Percentiles rank a stretch among this genome's conserved stretches.
These are phyloP conservation scores for Biscutella laevigata DNA, from an alignment of 441 rosid species.

Conservation along the genomic window DNA sequence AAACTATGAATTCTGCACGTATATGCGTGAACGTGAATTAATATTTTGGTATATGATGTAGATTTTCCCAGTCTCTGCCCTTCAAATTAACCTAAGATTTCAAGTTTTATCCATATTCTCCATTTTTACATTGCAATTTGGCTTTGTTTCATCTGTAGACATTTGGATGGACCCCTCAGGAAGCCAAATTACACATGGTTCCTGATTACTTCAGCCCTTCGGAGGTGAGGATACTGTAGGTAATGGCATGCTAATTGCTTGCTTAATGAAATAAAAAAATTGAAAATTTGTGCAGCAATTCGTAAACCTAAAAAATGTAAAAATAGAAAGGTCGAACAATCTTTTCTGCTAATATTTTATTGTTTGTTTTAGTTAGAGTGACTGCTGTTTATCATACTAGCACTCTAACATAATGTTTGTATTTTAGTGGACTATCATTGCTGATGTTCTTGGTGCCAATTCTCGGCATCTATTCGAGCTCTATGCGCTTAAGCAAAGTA, in stretches of 20 bases:
- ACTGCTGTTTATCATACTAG: background rate
- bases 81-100: background rate
- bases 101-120: background rate
- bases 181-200: conserved; percentile 92
- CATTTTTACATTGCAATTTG: conserved; percentile 14
- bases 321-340: background rate
- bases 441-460: conserved; percentile 84
- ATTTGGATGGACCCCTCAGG: conserved; percentile 89
- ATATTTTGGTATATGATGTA: background rate
- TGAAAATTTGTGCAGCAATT: background rate
- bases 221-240: conserved; percentile 49
- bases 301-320: conserved; percentile 5
- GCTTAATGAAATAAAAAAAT: background rate
- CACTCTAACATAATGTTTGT: conserved; percentile 17
- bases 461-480: conserved; percentile 90
- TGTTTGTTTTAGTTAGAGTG: background rate
- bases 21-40: background rate
- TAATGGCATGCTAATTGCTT: conserved; percentile 1
- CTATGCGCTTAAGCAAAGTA: conserved; percentile 81
- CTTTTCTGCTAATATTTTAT: background rate
- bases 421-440: conserved; percentile 67
- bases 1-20: background rate
- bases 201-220: conserved; percentile 71
- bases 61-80: background rate
- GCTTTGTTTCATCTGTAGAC: conserved; percentile 38